Conservation (phyloP, 1,284 basidiomycete genomes). For the Tilletia caries region DNA sequence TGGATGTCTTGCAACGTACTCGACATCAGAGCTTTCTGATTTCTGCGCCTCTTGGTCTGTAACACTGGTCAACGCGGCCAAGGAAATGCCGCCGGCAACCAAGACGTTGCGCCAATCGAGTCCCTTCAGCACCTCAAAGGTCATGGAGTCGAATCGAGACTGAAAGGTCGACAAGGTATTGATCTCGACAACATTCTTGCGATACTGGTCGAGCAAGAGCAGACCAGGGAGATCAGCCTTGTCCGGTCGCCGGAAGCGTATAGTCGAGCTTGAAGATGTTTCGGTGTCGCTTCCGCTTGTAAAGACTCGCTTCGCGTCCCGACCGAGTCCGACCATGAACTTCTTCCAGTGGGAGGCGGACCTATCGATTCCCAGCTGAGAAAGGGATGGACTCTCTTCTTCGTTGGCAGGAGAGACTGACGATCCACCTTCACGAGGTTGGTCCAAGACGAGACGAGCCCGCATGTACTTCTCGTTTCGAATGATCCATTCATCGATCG, state of each 20-base stretch:
- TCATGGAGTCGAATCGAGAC: conserved; percentile 10
- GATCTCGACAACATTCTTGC: conserved; percentile 6
- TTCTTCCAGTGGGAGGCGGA: conserved; percentile 11
- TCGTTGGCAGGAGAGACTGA: background rate
- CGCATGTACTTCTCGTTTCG: conserved; percentile 10
- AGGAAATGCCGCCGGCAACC: conserved; percentile 13
- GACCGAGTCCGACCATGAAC: conserved; percentile 16
- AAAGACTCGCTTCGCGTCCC: conserved; percentile 13
- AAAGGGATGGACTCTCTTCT: background rate
- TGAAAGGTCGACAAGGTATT: background rate
- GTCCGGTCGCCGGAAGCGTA: background rate
- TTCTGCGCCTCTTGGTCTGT: conserved; percentile 4
- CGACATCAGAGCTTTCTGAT: conserved; percentile 8
- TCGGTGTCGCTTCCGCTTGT: background rate
- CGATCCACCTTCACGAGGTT: no score
- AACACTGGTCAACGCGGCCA: conserved; percentile 13
- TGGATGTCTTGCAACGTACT: conserved; percentile 2
- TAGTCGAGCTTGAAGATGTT: background rate
- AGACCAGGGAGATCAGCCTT: conserved; percentile 7
- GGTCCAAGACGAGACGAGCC: background rate
- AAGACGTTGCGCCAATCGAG: conserved; percentile 14
- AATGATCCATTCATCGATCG: conserved; percentile 8
- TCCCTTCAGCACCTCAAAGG: conserved; percentile 7
- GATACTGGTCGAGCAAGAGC: conserved; percentile 12
- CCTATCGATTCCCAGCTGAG: background rate